Percentiles rank a stretch among this genome's conserved stretches.
Conservation (phyloP, 345 rosid genomes). For the Lepidium sativum region DNA sequence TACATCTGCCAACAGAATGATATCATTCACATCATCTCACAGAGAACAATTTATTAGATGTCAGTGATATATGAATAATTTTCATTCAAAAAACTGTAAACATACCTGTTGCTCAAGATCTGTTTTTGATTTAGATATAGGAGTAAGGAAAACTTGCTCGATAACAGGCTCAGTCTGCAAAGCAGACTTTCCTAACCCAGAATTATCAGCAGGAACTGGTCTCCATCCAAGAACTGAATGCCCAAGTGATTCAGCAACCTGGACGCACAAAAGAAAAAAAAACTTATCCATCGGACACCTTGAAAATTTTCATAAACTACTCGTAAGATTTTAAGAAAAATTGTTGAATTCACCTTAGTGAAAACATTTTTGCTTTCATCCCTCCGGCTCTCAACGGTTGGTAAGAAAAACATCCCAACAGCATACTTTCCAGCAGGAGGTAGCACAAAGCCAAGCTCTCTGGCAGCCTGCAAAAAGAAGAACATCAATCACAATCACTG, state of each 20-base stretch:
- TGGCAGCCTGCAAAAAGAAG: conserved; percentile 43
- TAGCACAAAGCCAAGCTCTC: conserved; percentile 68
- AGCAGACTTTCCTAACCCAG: conserved; percentile 78
- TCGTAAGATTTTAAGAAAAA: neutral
- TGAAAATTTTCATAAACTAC: neutral
- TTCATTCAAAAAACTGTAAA: neutral
- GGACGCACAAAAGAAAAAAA: neutral
- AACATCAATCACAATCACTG: neutral
- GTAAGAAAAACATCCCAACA: conserved; percentile 95
- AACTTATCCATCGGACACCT: neutral
- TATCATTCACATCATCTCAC: neutral
- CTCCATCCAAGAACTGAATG: conserved; percentile 96
- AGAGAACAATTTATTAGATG: neutral
- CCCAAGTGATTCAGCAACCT: conserved; percentile 98
- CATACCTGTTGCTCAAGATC: conserved; percentile 91
- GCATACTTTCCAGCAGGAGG: conserved; percentile 86
- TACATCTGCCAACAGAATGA: conserved; percentile 64
- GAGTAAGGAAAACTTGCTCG: conserved; percentile 91
- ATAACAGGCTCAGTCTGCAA: conserved; percentile 84
- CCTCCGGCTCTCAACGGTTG: conserved; percentile 61
- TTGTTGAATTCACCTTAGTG: conserved; percentile 45
- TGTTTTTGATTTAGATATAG: conserved; percentile 53
- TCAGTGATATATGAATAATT: neutral
- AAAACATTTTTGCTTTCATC: conserved; percentile 79
- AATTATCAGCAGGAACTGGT: conserved; percentile 75